Evolutionary conservation across 148 eudicot genomes (phyloP), one percentile per base, ranked within the genome.

Genomic region (Selenicereus undatus): DNA sequence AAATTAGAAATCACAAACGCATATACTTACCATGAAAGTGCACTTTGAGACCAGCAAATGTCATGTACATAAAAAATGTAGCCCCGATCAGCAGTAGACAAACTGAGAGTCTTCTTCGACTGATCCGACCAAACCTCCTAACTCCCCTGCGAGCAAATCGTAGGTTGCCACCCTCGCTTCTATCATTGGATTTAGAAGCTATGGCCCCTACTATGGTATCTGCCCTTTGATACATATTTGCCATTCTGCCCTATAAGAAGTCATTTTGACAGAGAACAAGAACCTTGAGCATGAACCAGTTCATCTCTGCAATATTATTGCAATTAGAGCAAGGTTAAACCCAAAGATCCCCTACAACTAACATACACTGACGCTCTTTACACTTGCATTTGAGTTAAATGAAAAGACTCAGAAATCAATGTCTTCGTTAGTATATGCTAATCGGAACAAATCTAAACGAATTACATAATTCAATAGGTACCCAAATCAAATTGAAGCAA

Each of bases 1-100:
- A 29, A n/a, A 32, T n/a, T 39, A 39, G 43, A 39, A 39, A 39
- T 39, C 43, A 39, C 43, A 39, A 7, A 39, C 5, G 20, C 45
- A 62, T 74, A 76, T 68, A 35, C 91, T 90, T 83, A 91, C 97
- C 98, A 86, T 89, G 90, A 74, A 88, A 81, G 43, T 82, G 90
- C 80, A 93, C 85, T 66, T 89, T 87, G 16, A 90, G 66, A 80
- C 97, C 90, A 81, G 91, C 88, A 78, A 83, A 42, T 70, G 89
- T 86, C 83, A 89, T 79, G 79, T 71, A 90, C 22, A 91, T 83
- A 1, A 87, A 88, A 82, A 89, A 84, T 51, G 87, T 43, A 71
- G 88, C 88, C 62, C 91, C 95, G 76, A 90, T 51, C 24, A 88
- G 82, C 78, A 93, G 84, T 56, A 91, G 54, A 85, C 87, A 89